Evolutionary conservation across 768 basidiomycete species (phyloP).

Genomic region (Jaapia argillacea): DNA sequence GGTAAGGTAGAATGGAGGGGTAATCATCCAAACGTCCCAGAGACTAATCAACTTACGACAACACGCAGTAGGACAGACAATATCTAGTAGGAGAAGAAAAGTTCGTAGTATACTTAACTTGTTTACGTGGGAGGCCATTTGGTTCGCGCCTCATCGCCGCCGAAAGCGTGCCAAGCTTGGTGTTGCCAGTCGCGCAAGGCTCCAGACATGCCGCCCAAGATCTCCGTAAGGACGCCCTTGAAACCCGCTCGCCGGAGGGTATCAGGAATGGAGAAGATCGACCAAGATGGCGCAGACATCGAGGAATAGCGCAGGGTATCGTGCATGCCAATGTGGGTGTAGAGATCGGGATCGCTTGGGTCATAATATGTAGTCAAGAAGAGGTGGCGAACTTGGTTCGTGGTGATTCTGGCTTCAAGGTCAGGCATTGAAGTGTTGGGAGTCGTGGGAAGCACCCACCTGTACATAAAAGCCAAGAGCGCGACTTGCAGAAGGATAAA

Average conservation of each 20-base stretch:
- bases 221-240: slow-evolving; percentile 24
- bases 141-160: slow-evolving; percentile 12
- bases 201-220: slow-evolving; percentile 26
- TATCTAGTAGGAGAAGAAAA: too few relatives aligned
- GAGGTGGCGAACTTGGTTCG: slow-evolving; percentile 36
- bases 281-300: slow-evolving; percentile 25
- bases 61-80: too few relatives aligned
- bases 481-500: slow-evolving; percentile 34
- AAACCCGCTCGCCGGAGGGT: slow-evolving; percentile 31
- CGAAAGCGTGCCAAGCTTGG: slow-evolving; percentile 36
- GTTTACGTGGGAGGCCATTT: slow-evolving; percentile 11
- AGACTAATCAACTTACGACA: too few relatives aligned
- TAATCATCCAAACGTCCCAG: too few relatives aligned
- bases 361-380: slow-evolving; percentile 75
- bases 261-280: slow-evolving; percentile 25
- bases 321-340: slow-evolving; percentile 35
- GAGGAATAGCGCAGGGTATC: slow-evolving; percentile 27
- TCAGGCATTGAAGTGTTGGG: too few relatives aligned
- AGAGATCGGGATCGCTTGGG: slow-evolving; percentile 65
- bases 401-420: slow-evolving; percentile 45
- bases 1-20: too few relatives aligned
- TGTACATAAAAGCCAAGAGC: slow-evolving; percentile 43
- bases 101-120: too few relatives aligned
- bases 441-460: slow-evolving; percentile 26
- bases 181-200: slow-evolving; percentile 25